Percentiles rank a stretch among this genome's conserved stretches.
These are phyloP conservation scores for Pseudozyma sp. DNA, from an alignment of 1,284 basidiomycete species.

Conservation along the genomic window DNA sequence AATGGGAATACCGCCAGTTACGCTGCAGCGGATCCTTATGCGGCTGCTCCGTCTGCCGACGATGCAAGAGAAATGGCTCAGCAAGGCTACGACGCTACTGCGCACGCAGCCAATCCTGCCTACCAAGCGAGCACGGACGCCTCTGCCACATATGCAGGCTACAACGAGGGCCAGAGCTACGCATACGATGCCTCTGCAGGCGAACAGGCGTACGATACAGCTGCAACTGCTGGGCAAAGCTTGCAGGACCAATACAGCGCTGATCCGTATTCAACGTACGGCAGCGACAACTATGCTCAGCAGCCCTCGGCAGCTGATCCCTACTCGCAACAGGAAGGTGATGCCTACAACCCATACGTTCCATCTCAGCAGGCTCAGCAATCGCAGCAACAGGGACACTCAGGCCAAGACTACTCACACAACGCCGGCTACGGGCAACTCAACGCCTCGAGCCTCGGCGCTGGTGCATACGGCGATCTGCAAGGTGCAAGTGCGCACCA, in stretches of 20 bases:
- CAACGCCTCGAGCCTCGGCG: conserved; percentile 9
- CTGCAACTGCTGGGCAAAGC: conserved; percentile 2
- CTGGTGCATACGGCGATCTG: neutral
- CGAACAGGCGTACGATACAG: conserved; percentile 17
- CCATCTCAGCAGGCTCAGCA: conserved; percentile 21
- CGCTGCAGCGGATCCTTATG: conserved; percentile 19
- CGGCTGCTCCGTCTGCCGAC: conserved; percentile 12
- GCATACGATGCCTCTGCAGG: conserved; percentile 14
- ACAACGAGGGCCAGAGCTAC: conserved; percentile 14
- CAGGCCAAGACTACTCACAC: conserved; percentile 14
- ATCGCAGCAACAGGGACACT: conserved; percentile 10
- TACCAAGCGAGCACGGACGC: conserved; percentile 13
- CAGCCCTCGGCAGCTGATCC: conserved; percentile 3
- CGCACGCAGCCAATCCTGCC: conserved; percentile 14
- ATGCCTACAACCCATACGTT: conserved; percentile 11
- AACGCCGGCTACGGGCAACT: conserved; percentile 5
- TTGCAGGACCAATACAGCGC: conserved; percentile 12
- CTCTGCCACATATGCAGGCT: conserved; percentile 13
- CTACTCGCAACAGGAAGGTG: conserved; percentile 4
- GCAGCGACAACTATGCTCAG: conserved; percentile 14
- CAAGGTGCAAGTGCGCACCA: neutral
- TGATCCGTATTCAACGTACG: conserved; percentile 14
- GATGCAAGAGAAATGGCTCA: neutral
- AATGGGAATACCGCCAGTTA: conserved; percentile 13
- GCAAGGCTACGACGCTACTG: conserved; percentile 22